Evolutionary conservation across 2,329 filamentous ascomycete species (phyloP).

Genomic region (Scedosporium dehoogii): DNA sequence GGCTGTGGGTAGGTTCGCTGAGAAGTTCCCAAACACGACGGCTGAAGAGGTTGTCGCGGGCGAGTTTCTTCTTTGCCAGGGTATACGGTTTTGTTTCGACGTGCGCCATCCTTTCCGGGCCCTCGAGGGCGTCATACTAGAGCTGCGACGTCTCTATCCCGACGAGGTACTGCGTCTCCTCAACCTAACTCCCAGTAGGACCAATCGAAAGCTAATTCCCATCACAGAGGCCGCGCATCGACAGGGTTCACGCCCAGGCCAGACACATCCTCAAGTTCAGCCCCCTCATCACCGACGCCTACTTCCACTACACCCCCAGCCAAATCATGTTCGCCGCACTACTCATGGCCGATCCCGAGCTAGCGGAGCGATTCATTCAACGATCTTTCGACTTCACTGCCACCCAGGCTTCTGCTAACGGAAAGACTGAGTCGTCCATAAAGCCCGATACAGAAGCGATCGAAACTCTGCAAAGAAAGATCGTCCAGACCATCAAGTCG

Average conservation of each 20-base stretch:
- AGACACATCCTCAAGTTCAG: constrained; percentile 67
- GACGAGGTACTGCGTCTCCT: constrained; percentile 37
- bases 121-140: constrained; percentile 77
- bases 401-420: constrained; percentile 17
- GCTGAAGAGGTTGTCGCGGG: constrained; percentile 78
- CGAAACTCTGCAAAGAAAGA: constrained; percentile 31
- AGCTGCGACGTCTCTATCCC: constrained; percentile 59
- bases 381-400: constrained; percentile 15
- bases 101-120: constrained; percentile 84
- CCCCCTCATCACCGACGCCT: constrained; percentile 83
- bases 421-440: constrained; percentile 9
- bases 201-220: not conserved
- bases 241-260: constrained; percentile 61
- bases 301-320: constrained; percentile 89
- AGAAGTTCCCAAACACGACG: constrained; percentile 59
- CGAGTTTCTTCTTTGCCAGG: constrained; percentile 88
- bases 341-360: constrained; percentile 59
- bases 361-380: constrained; percentile 31
- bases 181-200: too few relatives aligned
- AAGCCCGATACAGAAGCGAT: constrained; percentile 18
- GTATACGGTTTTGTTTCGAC: constrained; percentile 86
- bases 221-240: constrained; percentile 30
- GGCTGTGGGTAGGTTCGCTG: constrained; percentile 42
- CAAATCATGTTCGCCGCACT: constrained; percentile 87
- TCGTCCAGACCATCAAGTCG: constrained; percentile 35